phyloP scores from a whole-genome alignment of 2,329 filamentous ascomycete species.

The Cladobotryum mycophilum region DNA sequence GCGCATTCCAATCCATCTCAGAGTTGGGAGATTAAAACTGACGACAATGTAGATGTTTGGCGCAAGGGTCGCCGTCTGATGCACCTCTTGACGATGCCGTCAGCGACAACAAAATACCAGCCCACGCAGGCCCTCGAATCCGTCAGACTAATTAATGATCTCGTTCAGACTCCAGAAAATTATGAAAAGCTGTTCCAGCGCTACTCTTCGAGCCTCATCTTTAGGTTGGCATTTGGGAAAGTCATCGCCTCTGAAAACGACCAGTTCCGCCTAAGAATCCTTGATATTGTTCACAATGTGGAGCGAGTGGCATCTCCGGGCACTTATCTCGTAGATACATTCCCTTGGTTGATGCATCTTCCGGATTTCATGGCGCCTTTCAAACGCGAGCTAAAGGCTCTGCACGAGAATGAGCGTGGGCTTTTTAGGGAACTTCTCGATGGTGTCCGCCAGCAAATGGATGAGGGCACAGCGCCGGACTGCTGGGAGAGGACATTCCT shows the following conservation, averaged over 20 bases:
- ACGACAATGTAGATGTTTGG: neutral
- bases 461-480: slow-evolving; percentile 39
- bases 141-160: neutral
- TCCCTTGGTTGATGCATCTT: neutral
- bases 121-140: neutral
- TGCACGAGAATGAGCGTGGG: neutral
- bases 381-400: slow-evolving; percentile 25
- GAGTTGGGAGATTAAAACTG: too few relatives aligned
- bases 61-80: neutral
- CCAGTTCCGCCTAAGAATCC: neutral
- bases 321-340: neutral
- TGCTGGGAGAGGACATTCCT: slow-evolving; percentile 46
- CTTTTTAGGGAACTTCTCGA: slow-evolving; percentile 28
- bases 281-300: neutral
- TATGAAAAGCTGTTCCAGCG: slow-evolving; percentile 1
- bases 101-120: neutral
- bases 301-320: slow-evolving; percentile 1
- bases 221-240: neutral
- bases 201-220: neutral
- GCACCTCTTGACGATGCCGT: neutral
- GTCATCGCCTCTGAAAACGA: neutral
- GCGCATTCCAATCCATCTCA: too few relatives aligned
- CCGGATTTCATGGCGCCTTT: slow-evolving; percentile 44
- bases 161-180: neutral
- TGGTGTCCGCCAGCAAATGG: slow-evolving; percentile 35